Evolutionary conservation across 73 alveolate species (phyloP), one percentile per base, ranked within the genome.

Genomic region (Paramecium pentaurelia): DNA sequence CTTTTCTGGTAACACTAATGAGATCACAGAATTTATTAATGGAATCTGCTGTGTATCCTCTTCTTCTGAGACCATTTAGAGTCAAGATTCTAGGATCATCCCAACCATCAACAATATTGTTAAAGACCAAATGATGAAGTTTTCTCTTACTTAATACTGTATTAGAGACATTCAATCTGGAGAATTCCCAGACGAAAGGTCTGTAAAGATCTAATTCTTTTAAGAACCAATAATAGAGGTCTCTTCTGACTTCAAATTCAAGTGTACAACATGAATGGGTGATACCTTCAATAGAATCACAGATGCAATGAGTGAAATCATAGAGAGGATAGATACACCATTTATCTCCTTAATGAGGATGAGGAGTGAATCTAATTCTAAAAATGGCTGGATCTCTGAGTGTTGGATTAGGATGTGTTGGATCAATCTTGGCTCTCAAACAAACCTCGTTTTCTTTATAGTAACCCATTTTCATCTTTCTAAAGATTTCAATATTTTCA

Each of bases 281-380:
- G 47, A 98, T 97, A 85, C 97, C 95, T 93, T 98, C 99, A n/a
- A 97, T 92, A 1, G 99, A 96, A 86, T 98, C 99, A 86, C 95
- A 95, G 34, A 98, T 88, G 92, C 99, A 98, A 93, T 98, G 99
- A 45, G 99, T 98, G 93, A 96, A 97, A 93, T 98, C 99, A 92
- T 98, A 98, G 18, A 99, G 97, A 25, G 99, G 99, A 77, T 98
- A 98, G 59, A 98, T 96, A 88, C 99, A 98, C 99, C 99, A 98
- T 84, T 95, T 95, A 86, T 96, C 97, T 22, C 99, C 99, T 27
- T 97, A 99, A 95, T 98, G 99, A n/a, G 99, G 99, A 85, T 98
- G 99, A 16, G 99, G 98, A 8, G 95, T 97, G 92, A 95, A 98
- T 94, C 98, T 97, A 34, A 98, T 97, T 93, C 99, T 95, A 92